Percentiles rank a stretch among this genome's conserved stretches.
Conservation (phyloP, 768 basidiomycete genomes). For the Pholiota molesta region DNA sequence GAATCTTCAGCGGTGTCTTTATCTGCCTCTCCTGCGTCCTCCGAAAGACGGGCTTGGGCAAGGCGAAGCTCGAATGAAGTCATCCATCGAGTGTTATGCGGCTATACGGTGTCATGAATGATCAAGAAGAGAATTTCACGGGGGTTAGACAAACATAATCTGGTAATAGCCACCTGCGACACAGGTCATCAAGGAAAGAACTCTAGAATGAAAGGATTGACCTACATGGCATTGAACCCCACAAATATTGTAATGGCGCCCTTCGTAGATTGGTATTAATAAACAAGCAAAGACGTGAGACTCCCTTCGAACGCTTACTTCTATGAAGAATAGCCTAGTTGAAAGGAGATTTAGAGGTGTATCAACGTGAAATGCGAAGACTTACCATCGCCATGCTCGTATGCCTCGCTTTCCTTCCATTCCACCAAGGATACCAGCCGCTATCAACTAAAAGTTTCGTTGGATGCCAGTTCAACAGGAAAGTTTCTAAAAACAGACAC, state of each 20-base stretch:
- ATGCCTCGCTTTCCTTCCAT: constrained; percentile 74
- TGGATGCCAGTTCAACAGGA: neutral
- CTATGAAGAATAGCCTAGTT: constrained; percentile 70
- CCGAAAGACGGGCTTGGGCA: constrained; percentile 68
- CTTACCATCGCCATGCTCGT: constrained; percentile 71
- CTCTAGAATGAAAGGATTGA: neutral
- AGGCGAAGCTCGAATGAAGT: constrained; percentile 50
- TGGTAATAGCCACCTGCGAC: constrained; percentile 54
- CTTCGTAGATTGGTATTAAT: constrained; percentile 29
- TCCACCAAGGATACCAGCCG: constrained; percentile 69
- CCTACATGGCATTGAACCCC: constrained; percentile 57
- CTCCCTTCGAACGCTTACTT: constrained; percentile 36
- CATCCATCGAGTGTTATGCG: constrained; percentile 65
- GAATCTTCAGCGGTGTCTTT: constrained; percentile 58
- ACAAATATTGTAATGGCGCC: constrained; percentile 66
- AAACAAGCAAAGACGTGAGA: neutral
- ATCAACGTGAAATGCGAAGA: neutral
- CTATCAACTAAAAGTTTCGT: constrained; percentile 54
- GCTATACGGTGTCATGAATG: constrained; percentile 35
- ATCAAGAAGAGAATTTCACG: neutral
- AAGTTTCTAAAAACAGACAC: neutral
- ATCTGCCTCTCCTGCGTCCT: constrained; percentile 71
- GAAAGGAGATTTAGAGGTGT: neutral
- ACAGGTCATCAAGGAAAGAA: neutral
- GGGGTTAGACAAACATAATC: constrained; percentile 51